Conservation (phyloP, 148 eudicot species). For the Spergularia marina region DNA sequence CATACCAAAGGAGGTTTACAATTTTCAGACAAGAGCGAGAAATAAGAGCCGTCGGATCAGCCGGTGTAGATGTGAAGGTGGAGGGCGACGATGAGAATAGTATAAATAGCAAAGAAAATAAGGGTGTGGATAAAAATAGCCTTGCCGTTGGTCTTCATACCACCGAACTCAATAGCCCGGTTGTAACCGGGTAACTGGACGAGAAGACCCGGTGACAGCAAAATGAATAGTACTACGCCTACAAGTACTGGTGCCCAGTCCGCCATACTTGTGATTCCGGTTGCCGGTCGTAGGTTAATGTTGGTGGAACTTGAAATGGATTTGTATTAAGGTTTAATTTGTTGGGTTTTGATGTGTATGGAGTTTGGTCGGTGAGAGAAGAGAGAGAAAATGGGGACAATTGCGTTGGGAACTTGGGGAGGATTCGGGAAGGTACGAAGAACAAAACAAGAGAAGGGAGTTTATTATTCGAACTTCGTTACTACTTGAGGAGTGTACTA, state of each 20-base stretch:
- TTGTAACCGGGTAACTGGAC: constrained; percentile 54
- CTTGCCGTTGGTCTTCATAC: constrained; percentile 55
- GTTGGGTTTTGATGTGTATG: no score
- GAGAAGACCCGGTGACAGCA: constrained; percentile 52
- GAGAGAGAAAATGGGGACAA: not conserved
- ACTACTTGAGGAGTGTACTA: no score
- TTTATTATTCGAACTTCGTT: no score
- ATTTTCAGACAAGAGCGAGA: not conserved
- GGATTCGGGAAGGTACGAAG: not conserved
- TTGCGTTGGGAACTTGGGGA: not conserved
- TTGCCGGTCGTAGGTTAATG: constrained; percentile 1
- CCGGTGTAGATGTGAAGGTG: constrained; percentile 46
- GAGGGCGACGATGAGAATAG: constrained; percentile 41
- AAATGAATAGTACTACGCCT: constrained; percentile 57
- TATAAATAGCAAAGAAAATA: constrained; percentile 43
- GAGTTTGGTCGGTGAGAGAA: not conserved
- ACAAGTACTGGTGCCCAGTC: constrained; percentile 71
- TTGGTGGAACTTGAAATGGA: not conserved
- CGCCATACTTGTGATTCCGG: constrained; percentile 27
- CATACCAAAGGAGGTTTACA: not conserved
- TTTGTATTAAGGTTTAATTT: not conserved
- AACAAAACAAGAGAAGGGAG: no score
- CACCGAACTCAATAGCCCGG: constrained; percentile 48
- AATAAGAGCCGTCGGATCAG: constrained; percentile 15
- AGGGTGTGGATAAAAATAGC: constrained; percentile 48